Base-by-base conservation (phyloP, 1,284 basidiomycete genomes). In the Singerocomus rubriflavus region DNA sequence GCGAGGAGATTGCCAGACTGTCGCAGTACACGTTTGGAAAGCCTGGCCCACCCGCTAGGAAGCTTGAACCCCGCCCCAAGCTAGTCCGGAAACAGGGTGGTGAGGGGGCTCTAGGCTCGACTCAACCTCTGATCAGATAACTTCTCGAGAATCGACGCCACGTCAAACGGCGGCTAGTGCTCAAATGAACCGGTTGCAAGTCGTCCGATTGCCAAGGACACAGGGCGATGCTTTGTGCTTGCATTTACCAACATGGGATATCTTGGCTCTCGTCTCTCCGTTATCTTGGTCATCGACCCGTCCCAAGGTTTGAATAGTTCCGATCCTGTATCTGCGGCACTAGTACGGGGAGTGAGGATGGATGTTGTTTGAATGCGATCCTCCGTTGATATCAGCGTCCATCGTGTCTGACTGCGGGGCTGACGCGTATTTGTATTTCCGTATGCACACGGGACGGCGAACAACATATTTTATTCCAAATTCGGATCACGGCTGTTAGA, bases 1-100 rank as follows among this genome's bases (percentile, higher is more conserved):
- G 48, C 45, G 42, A 52, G 48, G 42, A 27, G 52, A 53, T 53
- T 57, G 42, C 46, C 45, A 48, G 41, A 43, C 38, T 17, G 47
- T 33, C 26, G 32, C 25, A 33, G 26, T 41, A 51, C 53, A 14
- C 43, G 48, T 57, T 57, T 50, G 53, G 61, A 49, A 64, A 30
- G 38, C 47, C 26, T 31, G 37, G 31, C 13, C 58, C 45, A 26
- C 17, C 31, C 29, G 13, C 16, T 14, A 31, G 42, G 41, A 48
- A 43, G 21, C 45, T 32, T 44, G 46, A 46, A 33, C 14, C 40
- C 47, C 35, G 48, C 45, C 54, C 25, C 44, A 48, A 39, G 38
- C 33, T 37, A 50, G 49, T 51, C 37, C 36, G 36, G 51, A 21
- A 41, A 32, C 33, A 40, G 47, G 43, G 38, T 31, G 25, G 39